These are phyloP conservation scores for Mycena albidolilacea DNA, from an alignment of 768 basidiomycete species.

Conservation along the genomic window DNA sequence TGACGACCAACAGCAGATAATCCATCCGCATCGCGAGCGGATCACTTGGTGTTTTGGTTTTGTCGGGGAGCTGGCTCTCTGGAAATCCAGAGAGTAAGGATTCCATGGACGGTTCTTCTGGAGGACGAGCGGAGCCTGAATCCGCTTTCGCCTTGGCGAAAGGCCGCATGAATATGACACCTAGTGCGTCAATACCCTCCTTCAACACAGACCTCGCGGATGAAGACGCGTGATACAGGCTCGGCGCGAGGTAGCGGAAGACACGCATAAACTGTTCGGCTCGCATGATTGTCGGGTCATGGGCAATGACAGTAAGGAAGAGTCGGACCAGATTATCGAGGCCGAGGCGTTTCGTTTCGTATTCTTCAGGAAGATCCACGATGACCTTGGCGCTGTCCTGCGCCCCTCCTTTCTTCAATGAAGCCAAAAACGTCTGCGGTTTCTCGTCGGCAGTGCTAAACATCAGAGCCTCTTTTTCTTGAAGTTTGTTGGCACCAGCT, in stretches of 20 bases:
- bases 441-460: slow-evolving; percentile 80
- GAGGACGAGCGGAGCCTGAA: slow-evolving; percentile 43
- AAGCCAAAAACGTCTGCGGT: slow-evolving; percentile 77
- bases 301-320: slow-evolving; percentile 85
- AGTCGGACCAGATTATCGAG: slow-evolving; percentile 79
- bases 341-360: slow-evolving; percentile 68
- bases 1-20: slow-evolving; percentile 69
- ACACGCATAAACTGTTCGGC: slow-evolving; percentile 80
- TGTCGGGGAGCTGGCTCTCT: slow-evolving; percentile 56
- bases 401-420: slow-evolving; percentile 61
- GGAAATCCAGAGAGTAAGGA: slow-evolving; percentile 47
- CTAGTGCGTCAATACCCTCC: slow-evolving; percentile 80
- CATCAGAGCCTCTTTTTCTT: slow-evolving; percentile 81
- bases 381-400: slow-evolving; percentile 59
- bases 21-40: slow-evolving; percentile 73
- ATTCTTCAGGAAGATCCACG: slow-evolving; percentile 70
- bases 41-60: slow-evolving; percentile 68
- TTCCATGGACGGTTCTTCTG: slow-evolving; percentile 46
- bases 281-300: slow-evolving; percentile 75
- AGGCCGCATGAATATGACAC: slow-evolving; percentile 65
- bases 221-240: slow-evolving; percentile 70
- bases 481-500: slow-evolving; percentile 69
- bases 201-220: slow-evolving; percentile 69
- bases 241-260: slow-evolving; percentile 68
- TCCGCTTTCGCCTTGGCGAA: slow-evolving; percentile 63